Percentiles rank a stretch among this genome's conserved stretches.
Conservation (phyloP, 208 protist genomes). For the Crithidia bombi region DNA sequence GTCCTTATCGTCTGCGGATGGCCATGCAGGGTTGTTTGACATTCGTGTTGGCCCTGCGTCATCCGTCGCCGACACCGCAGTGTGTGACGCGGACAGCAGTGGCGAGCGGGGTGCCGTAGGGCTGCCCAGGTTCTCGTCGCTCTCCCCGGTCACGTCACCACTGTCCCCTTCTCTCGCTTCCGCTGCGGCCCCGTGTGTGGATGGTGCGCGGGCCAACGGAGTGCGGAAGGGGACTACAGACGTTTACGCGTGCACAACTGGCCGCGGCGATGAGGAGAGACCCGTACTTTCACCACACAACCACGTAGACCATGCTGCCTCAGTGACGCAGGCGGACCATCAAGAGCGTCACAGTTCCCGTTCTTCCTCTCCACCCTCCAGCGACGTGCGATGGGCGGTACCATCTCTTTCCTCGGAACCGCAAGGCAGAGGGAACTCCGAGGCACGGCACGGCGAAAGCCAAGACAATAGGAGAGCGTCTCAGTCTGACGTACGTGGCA, state of each 20-base stretch:
- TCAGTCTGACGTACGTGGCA: too few relatives aligned
- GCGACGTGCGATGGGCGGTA: background rate
- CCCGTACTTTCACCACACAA: background rate
- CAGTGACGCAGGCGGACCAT: too few relatives aligned
- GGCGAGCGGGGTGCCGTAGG: background rate
- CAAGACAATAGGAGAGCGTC: too few relatives aligned
- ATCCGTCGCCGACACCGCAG: background rate
- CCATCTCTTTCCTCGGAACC: background rate
- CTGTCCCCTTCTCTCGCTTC: background rate
- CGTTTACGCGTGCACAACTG: too few relatives aligned
- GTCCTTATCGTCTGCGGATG: background rate
- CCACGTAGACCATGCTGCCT: background rate
- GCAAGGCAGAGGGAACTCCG: background rate
- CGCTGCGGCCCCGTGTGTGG: background rate
- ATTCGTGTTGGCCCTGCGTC: constrained; percentile 15
- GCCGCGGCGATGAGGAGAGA: too few relatives aligned
- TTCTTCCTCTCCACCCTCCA: background rate
- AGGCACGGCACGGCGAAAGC: background rate
- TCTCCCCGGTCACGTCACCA: background rate
- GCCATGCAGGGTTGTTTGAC: constrained; percentile 18
- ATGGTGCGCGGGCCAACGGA: background rate
- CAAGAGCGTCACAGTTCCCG: background rate
- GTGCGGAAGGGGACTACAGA: background rate
- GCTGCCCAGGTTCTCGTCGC: background rate
- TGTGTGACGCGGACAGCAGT: background rate